Evolutionary conservation across 1,284 basidiomycete species (phyloP).

Genomic region (Tilletia setariae): DNA sequence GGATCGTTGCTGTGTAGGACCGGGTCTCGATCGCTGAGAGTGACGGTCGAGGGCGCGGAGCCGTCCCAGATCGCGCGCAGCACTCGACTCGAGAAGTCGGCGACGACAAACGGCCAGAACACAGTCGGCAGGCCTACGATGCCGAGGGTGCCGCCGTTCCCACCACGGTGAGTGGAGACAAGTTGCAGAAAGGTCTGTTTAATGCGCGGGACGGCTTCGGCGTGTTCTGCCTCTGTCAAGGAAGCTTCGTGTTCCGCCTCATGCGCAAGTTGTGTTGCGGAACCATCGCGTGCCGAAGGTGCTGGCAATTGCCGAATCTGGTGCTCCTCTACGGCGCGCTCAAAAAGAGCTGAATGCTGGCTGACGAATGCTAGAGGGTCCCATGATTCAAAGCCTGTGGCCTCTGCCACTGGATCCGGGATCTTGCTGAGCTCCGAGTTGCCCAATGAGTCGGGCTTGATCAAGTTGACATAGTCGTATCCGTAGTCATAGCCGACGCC

Average conservation of each 20-base stretch:
- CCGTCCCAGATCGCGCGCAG: slow-evolving; percentile 33
- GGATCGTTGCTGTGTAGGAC: slow-evolving; percentile 1
- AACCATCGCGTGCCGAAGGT: not conserved
- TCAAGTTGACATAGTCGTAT: slow-evolving; percentile 34
- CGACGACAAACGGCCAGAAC: slow-evolving; percentile 32
- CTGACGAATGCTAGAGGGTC: not conserved
- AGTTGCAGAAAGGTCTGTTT: slow-evolving; percentile 30
- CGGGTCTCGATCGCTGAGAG: slow-evolving; percentile 7
- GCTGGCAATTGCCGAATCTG: not conserved
- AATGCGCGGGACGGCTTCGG: slow-evolving; percentile 22
- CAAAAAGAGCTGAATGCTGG: not conserved
- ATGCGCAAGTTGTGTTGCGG: not conserved
- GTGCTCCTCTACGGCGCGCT: not conserved
- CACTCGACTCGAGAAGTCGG: slow-evolving; percentile 31
- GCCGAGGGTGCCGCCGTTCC: slow-evolving; percentile 23
- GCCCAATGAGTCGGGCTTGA: slow-evolving; percentile 23
- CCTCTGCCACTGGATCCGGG: not conserved
- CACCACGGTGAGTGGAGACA: slow-evolving; percentile 7
- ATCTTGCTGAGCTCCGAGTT: not conserved
- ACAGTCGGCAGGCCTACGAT: slow-evolving; percentile 34
- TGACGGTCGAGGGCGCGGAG: slow-evolving; percentile 21
- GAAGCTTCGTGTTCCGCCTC: not conserved
- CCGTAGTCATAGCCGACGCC: slow-evolving; percentile 36
- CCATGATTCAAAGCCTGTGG: not conserved
- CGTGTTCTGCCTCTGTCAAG: not conserved